Evolutionary conservation across 352 stramenopile species (phyloP).

Genomic region (Aphanomyces cochlioides): DNA sequence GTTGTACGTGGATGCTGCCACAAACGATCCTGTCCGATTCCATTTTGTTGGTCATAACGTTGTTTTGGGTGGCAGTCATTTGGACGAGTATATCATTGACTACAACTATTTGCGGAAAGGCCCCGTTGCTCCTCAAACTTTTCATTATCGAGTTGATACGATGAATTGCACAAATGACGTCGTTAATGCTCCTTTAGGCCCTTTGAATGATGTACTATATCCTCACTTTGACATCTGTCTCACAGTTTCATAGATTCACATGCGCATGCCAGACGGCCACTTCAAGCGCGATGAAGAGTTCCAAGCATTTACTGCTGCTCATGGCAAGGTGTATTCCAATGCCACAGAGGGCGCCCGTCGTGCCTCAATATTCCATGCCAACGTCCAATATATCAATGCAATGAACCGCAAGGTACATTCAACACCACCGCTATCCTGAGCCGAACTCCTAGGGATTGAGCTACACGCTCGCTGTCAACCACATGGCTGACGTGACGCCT

Average conservation of each 20-base stretch:
- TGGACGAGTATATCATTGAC: conserved; percentile 88
- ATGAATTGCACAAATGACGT: conserved; percentile 80
- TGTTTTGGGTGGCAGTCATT: conserved; percentile 82
- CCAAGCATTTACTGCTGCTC: conserved; percentile 53
- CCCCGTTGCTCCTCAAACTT: conserved; percentile 59
- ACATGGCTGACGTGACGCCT: conserved; percentile 77
- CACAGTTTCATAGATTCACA: conserved; percentile 54
- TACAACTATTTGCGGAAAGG: conserved; percentile 83
- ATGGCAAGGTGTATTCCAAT: conserved; percentile 59
- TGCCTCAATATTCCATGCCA: conserved; percentile 71
- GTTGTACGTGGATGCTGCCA: conserved; percentile 76
- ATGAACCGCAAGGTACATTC: conserved; percentile 69
- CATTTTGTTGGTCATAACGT: conserved; percentile 83
- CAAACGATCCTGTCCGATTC: conserved; percentile 74
- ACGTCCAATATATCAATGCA: conserved; percentile 79
- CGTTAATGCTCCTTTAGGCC: conserved; percentile 47
- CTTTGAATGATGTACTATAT: conserved; percentile 58
- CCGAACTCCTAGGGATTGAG: conserved; percentile 49
- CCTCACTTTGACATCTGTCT: conserved; percentile 23
- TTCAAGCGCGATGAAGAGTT: conserved; percentile 58
- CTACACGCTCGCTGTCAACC: conserved; percentile 76
- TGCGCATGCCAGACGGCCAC: conserved; percentile 74
- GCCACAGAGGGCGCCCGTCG: conserved; percentile 48
- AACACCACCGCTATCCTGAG: not conserved
- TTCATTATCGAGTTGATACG: conserved; percentile 55